These are phyloP conservation scores for Kurtzmaniella cleridarum DNA, from an alignment of 805 yeast genomes.

Conservation along the genomic window DNA sequence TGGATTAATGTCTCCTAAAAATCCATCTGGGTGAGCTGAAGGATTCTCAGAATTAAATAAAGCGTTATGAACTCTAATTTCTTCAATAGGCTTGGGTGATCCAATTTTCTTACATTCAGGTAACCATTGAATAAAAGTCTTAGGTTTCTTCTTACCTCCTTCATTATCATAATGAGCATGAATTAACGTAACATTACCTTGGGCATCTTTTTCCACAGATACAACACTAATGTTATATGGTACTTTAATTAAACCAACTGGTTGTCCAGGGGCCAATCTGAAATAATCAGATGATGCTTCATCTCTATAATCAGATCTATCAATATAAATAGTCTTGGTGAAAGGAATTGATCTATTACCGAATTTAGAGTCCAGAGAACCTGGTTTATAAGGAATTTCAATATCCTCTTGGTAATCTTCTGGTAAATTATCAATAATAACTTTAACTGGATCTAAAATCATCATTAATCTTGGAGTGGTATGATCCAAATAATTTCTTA, in stretches of 20 bases:
- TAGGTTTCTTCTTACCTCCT: constrained; percentile 69
- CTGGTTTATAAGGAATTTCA: constrained; percentile 87
- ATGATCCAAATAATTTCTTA: constrained; percentile 82
- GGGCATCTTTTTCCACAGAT: constrained; percentile 55
- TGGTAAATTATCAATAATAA: constrained; percentile 74
- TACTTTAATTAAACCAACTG: constrained; percentile 91
- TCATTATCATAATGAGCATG: constrained; percentile 78
- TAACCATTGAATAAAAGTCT: constrained; percentile 96
- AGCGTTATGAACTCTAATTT: constrained; percentile 83
- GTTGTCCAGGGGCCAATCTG: constrained; percentile 89
- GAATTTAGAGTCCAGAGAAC: constrained; percentile 53
- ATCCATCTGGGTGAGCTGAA: constrained; percentile 81
- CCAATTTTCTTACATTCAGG: constrained; percentile 58
- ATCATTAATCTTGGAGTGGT: constrained; percentile 94
- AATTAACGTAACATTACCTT: constrained; percentile 63
- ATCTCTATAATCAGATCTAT: constrained; percentile 75
- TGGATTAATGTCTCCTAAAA: constrained; percentile 74
- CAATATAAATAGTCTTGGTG: constrained; percentile 75
- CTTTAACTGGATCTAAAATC: constrained; percentile 79
- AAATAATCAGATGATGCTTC: constrained; percentile 70
- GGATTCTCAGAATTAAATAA: constrained; percentile 92
- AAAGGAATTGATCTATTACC: constrained; percentile 75
- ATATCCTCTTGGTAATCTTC: constrained; percentile 69
- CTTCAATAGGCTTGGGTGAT: constrained; percentile 62
- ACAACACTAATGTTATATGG: constrained; percentile 76